phyloP scores from a whole-genome alignment of 2,329 filamentous ascomycete species.

The Fusarium transvaalense region DNA sequence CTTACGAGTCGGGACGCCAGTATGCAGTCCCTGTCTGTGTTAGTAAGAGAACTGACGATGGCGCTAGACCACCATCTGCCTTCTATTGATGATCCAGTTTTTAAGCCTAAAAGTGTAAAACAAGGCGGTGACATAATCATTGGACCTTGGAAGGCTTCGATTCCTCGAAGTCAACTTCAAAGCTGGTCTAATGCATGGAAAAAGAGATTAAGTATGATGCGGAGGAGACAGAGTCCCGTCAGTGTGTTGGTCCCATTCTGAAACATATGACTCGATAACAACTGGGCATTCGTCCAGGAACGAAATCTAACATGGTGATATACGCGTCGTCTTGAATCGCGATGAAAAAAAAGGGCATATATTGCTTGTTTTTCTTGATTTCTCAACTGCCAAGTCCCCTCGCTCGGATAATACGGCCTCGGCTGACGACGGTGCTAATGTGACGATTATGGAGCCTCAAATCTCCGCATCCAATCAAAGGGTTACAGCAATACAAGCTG shows the following conservation, averaged over 20 bases:
- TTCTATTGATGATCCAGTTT: neutral
- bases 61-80: neutral
- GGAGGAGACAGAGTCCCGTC: neutral
- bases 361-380: slow-evolving; percentile 23
- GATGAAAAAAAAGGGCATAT: slow-evolving; percentile 1
- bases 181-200: neutral
- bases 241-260: neutral
- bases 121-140: slow-evolving; percentile 7
- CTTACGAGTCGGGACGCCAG: too few relatives aligned
- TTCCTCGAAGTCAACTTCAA: neutral
- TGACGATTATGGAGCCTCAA: slow-evolving; percentile 28
- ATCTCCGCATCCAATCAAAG: slow-evolving; percentile 36
- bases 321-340: slow-evolving; percentile 9
- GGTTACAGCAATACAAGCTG: neutral
- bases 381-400: slow-evolving; percentile 27
- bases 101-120: slow-evolving; percentile 5
- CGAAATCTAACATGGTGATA: neutral
- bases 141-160: slow-evolving; percentile 2
- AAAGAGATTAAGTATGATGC: slow-evolving; percentile 6
- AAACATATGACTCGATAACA: slow-evolving; percentile 2
- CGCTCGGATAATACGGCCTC: slow-evolving; percentile 35
- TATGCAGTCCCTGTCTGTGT: neutral
- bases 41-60: neutral
- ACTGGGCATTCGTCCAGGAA: slow-evolving; percentile 1
- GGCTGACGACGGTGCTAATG: slow-evolving; percentile 20